Base-by-base conservation (phyloP, 2,329 filamentous ascomycete species). In the Monilinia fructicola region DNA sequence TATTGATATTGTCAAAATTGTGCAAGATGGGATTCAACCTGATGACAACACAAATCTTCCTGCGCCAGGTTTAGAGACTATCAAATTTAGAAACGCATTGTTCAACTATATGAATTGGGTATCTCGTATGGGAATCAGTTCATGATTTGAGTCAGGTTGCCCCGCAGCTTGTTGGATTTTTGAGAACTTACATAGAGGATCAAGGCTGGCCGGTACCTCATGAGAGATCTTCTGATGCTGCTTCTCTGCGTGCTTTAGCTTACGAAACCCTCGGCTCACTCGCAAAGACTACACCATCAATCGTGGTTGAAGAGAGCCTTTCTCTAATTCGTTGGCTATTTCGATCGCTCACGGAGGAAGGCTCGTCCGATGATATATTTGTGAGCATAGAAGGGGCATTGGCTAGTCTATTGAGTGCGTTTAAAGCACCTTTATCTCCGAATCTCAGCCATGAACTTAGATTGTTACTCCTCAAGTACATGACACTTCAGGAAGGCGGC, bases 251-350 rank as follows among this genome's bases (percentile, higher is more conserved):
- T 52, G 89, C 89, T 7, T 88, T 90, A 74, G 93, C 90, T 1
- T 98, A 97, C 77, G 94, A 98, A 76, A 93, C 91, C 0, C 92
- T 98, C 50, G 95, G 94, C 0, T 84, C 95, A 18, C 78, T 98
- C 31, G 88, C 90, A 0, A 85, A 84, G 65, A 87, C 88, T 70
- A 86, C 85, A 4, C 85, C 88, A 4, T 78, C 83, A 3, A 84
- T 86, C 71, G 79, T 87, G 4, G 73, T 86, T 16, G 78, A 78
- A 50, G 81, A 74, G 68, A 77, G 73, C 71, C 83, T 82, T 73
- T 86, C 81, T 69, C 80, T 86, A 60, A 86, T 86, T 71, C 85
- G 84, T 61, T 98, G 92, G 90, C 83, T 98, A 0, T 96, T 98
- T 74, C 85, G 85, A 35, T 94, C 93, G 0, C 81, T 98, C 3